phyloP scores from a whole-genome alignment of 306 rosid species.

The Cucumis hystrix region DNA sequence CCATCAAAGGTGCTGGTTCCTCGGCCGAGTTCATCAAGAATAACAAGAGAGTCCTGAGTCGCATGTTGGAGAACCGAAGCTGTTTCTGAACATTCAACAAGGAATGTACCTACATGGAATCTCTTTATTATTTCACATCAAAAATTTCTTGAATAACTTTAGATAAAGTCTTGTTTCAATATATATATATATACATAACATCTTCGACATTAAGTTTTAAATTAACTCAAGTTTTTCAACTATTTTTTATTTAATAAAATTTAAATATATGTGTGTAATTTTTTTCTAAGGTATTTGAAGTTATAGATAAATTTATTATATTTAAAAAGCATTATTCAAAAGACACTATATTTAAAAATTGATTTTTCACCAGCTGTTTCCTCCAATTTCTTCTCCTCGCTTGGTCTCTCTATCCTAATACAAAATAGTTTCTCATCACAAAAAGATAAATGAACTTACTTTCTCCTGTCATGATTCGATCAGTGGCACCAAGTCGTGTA shows the following conservation, averaged over 20 bases:
- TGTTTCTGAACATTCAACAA: slow-evolving; percentile 88
- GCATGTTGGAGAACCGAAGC: slow-evolving; percentile 83
- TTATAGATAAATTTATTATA: too few relatives aligned
- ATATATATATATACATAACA: too few relatives aligned
- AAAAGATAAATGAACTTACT: slow-evolving; percentile 37
- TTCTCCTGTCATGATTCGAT: slow-evolving; percentile 96
- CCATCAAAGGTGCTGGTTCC: slow-evolving; percentile 99
- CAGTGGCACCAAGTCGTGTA: slow-evolving; percentile 97
- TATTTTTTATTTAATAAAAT: too few relatives aligned
- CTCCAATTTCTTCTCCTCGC: not conserved
- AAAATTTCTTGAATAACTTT: too few relatives aligned
- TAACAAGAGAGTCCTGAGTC: slow-evolving; percentile 80
- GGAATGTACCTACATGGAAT: slow-evolving; percentile 59
- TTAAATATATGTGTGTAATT: too few relatives aligned
- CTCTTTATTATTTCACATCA: not conserved
- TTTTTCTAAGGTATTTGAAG: too few relatives aligned
- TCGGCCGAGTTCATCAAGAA: slow-evolving; percentile 91
- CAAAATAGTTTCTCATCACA: not conserved
- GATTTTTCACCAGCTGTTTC: too few relatives aligned
- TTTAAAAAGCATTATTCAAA: too few relatives aligned
- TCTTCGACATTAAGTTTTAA: too few relatives aligned
- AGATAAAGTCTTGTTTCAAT: too few relatives aligned
- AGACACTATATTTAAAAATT: too few relatives aligned
- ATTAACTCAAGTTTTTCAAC: not conserved
- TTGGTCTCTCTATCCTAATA: not conserved